Evolutionary conservation across 768 basidiomycete species (phyloP).

Genomic region (Naematelia aurantialba): DNA sequence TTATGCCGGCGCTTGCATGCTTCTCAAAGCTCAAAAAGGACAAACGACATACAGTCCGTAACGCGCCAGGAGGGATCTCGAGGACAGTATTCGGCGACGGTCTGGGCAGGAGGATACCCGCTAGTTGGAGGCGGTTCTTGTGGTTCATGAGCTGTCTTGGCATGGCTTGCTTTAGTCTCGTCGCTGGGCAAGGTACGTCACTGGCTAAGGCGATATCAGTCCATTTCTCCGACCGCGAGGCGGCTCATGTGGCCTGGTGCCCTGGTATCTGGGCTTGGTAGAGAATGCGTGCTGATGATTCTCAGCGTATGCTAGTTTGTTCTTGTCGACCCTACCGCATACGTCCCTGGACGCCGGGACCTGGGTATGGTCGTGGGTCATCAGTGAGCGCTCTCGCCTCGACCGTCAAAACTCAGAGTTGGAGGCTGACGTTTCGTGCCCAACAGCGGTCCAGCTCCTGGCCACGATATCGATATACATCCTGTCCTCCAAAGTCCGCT

Average conservation of each 20-base stretch:
- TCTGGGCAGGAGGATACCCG: conserved; percentile 44
- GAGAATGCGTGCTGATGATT: neutral
- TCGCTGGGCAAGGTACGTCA: conserved; percentile 52
- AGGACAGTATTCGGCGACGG: neutral
- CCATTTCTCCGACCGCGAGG: no score
- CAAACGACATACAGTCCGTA: conserved; percentile 50
- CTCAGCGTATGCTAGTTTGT: conserved; percentile 51
- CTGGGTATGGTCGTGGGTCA: conserved; percentile 53
- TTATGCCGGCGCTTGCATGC: conserved; percentile 51
- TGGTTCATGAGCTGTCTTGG: conserved; percentile 53
- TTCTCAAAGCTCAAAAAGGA: conserved; percentile 53
- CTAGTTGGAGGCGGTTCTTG: conserved; percentile 52
- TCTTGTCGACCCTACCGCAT: conserved; percentile 52
- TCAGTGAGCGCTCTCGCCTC: conserved; percentile 25
- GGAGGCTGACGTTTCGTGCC: conserved; percentile 7
- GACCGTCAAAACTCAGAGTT: neutral
- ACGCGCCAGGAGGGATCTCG: conserved; percentile 17
- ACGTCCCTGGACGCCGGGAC: conserved; percentile 52
- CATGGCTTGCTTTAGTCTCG: conserved; percentile 51
- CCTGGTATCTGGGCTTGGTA: neutral
- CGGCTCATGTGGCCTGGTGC: no score
- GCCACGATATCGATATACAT: conserved; percentile 49
- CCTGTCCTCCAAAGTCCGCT: conserved; percentile 51
- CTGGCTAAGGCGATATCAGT: neutral
- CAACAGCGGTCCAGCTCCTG: conserved; percentile 44